Conservation (phyloP, 306 rosid species). For the Benincasa hispida region DNA sequence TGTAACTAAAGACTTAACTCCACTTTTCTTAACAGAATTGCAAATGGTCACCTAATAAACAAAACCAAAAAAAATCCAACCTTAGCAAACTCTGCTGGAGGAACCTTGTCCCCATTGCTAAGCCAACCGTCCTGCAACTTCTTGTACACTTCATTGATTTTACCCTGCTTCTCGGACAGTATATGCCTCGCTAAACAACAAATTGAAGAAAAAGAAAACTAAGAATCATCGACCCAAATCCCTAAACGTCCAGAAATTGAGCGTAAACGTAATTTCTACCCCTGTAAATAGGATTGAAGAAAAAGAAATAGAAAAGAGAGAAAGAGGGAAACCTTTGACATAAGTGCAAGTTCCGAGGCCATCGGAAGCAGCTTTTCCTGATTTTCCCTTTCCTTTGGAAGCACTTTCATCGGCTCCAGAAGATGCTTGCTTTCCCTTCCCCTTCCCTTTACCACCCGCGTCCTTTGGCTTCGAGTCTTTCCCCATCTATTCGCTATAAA, state of each 20-base stretch:
- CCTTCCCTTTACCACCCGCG: constrained; percentile 71
- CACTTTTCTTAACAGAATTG: background rate
- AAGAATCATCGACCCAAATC: background rate
- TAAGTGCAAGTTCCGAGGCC: constrained; percentile 97
- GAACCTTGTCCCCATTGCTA: constrained; percentile 81
- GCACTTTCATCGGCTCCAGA: constrained; percentile 61
- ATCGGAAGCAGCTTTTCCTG: constrained; percentile 53
- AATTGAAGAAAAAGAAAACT: background rate
- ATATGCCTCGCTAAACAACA: constrained; percentile 63
- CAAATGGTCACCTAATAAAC: background rate
- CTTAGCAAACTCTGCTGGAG: constrained; percentile 93
- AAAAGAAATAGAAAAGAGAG: background rate
- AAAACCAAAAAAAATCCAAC: constrained; percentile 8
- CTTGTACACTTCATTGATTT: constrained; percentile 93
- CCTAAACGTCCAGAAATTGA: background rate
- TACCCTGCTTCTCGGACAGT: constrained; percentile 91
- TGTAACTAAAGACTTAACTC: background rate
- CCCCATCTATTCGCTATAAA: constrained; percentile 37
- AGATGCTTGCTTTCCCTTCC: constrained; percentile 76
- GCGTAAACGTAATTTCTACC: background rate
- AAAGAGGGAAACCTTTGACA: constrained; percentile 45
- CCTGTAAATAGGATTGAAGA: background rate
- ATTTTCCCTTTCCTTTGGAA: constrained; percentile 82
- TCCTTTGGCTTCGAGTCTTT: constrained; percentile 70
- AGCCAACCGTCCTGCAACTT: constrained; percentile 97